Conservation (phyloP, 2,329 filamentous ascomycete species). For the Botrytis galanthina region DNA sequence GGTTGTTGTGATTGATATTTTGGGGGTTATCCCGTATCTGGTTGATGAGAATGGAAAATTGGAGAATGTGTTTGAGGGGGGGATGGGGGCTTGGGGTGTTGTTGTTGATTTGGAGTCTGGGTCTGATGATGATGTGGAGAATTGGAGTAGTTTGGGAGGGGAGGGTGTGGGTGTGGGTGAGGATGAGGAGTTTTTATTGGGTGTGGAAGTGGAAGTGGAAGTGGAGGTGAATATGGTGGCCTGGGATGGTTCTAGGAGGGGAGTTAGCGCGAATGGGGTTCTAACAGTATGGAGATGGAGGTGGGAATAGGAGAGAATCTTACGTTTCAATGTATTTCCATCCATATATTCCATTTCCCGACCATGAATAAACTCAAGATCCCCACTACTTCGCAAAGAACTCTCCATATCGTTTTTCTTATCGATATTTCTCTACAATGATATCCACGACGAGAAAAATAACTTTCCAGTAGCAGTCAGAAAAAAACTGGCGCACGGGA, state of each 20-base stretch:
- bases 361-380: background rate
- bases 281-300: background rate
- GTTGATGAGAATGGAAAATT: background rate
- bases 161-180: background rate
- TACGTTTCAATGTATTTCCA: background rate
- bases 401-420: background rate
- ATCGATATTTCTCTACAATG: background rate
- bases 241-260: background rate
- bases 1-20: background rate
- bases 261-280: background rate
- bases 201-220: background rate
- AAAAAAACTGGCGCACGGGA: constrained; percentile 9
- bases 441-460: constrained; percentile 4
- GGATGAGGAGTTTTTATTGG: too few species aligned
- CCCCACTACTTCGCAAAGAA: background rate
- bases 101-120: too few species aligned
- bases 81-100: background rate
- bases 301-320: background rate
- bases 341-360: too few species aligned
- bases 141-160: background rate
- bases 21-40: background rate
- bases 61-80: background rate
- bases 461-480: constrained; percentile 13
- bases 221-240: background rate
- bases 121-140: background rate